These are phyloP conservation scores for Podospora pseudocomata DNA, from an alignment of 495 filamentous ascomycete genomes.

Conservation along the genomic window DNA sequence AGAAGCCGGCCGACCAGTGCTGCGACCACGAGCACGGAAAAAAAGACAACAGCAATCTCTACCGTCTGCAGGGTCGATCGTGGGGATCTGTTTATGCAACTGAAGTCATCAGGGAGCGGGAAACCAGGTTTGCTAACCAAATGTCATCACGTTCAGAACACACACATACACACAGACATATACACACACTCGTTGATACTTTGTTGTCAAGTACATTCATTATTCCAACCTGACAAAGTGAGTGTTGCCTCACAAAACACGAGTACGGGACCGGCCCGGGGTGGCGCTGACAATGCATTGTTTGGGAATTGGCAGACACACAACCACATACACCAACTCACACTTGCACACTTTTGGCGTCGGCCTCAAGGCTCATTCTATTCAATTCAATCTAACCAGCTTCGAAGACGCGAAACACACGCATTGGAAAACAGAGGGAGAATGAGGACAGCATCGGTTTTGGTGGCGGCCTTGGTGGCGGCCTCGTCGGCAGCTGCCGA, in stretches of 20 bases:
- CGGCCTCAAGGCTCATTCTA: not conserved
- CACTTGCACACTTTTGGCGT: not conserved
- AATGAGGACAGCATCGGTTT: conserved; percentile 48
- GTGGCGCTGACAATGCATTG: conserved; percentile 22
- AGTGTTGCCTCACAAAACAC: conserved; percentile 13
- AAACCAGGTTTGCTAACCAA: conserved; percentile 25
- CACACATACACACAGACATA: conserved; percentile 46
- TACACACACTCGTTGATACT: conserved; percentile 53
- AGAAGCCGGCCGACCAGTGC: not conserved
- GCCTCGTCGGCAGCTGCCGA: conserved; percentile 46
- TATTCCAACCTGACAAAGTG: conserved; percentile 53
- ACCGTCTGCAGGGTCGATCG: conserved; percentile 25
- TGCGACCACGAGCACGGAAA: conserved; percentile 6
- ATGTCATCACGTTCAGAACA: conserved; percentile 36
- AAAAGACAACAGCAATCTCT: conserved; percentile 1
- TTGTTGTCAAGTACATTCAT: conserved; percentile 63
- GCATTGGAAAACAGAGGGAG: conserved; percentile 24
- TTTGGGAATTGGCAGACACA: conserved; percentile 28
- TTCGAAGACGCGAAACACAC: conserved; percentile 21
- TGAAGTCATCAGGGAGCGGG: not conserved
- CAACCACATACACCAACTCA: conserved; percentile 6
- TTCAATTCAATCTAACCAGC: not conserved
- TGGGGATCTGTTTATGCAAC: conserved; percentile 37
- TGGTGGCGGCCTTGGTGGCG: conserved; percentile 51
- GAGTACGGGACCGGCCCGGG: not conserved